Base-by-base conservation (phyloP, 768 basidiomycete species). In the Mrakia gelida region DNA sequence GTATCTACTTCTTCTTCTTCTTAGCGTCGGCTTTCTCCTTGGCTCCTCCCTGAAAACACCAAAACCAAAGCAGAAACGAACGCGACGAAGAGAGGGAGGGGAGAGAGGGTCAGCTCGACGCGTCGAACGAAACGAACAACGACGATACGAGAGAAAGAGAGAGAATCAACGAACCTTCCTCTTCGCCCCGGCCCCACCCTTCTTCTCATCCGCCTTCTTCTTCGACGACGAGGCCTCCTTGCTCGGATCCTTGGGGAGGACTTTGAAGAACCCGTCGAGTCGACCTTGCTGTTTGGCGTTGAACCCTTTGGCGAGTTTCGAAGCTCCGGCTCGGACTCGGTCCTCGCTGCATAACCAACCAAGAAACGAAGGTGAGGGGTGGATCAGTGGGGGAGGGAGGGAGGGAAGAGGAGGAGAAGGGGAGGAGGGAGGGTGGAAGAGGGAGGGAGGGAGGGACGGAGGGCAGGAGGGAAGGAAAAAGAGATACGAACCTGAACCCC, bases 201-300 rank as follows among this genome's bases (percentile, higher is more conserved):
- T 18, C 68, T 76, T 71, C 13, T 49, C 32, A 1, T 70, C 41
- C 1, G 18, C 67, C 38, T 28, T 23, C 34, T 49, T 67, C 15
- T 16, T 45, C 32, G 67, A 52, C 49, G 49, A 52, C 49, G 49
- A 52, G 21, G 49, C n/a, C 49, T 32, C 75, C 45, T 54, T 71
- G 23, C 26, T 43, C 5, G 49, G 45, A 28, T 67, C 61, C 68
- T 78, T 78, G 16, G 78, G 75, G 30, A 79, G 61, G 8, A 90
- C 89, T 0, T 91, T 89, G 85, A 99, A 99, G 86, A 99, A 99
- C 0, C 94, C 92, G 82, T 98, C 97, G 21, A 99, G 87, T 15
- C 97, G 90, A 13, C 97, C 95, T 85, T 99, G 97, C 81, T 98
- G 97, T 83, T 98, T 98, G 49, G 90, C 89, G 73, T 89, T 90